phyloP scores from a whole-genome alignment of 768 basidiomycete species.

The Auricularia auricula-judae region DNA sequence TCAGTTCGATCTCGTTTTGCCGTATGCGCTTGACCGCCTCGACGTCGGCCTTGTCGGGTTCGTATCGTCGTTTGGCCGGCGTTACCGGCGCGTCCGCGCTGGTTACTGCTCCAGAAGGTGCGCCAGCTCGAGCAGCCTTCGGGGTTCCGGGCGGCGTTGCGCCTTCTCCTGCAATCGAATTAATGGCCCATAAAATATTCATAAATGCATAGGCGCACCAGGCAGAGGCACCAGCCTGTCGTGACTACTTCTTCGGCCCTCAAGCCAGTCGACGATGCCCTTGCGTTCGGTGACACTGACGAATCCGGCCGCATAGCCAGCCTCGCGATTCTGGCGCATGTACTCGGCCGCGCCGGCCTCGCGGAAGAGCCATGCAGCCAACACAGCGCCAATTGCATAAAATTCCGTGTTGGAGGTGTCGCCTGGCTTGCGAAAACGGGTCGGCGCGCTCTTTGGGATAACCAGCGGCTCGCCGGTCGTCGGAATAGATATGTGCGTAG shows the following conservation, averaged over 20 bases:
- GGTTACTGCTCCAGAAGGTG: conserved; percentile 10
- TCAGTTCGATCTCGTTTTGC: conserved; percentile 64
- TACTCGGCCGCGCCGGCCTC: conserved; percentile 77
- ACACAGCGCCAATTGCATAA: conserved; percentile 71
- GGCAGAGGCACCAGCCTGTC: conserved; percentile 38
- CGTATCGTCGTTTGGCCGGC: conserved; percentile 64
- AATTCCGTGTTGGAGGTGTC: conserved; percentile 37
- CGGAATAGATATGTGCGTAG: conserved; percentile 55
- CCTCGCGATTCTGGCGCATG: conserved; percentile 72
- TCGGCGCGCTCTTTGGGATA: conserved; percentile 64
- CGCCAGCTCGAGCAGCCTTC: conserved; percentile 16
- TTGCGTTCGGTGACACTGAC: conserved; percentile 85
- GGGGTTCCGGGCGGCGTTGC: conserved; percentile 55
- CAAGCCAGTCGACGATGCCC: conserved; percentile 76
- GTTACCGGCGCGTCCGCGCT: conserved; percentile 27
- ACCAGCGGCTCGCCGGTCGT: conserved; percentile 22
- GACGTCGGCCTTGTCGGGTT: conserved; percentile 63
- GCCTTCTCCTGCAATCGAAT: conserved; percentile 28
- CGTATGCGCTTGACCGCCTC: conserved; percentile 83
- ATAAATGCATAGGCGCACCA: conserved; percentile 23
- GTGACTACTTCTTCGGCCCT: conserved; percentile 41
- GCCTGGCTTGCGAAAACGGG: conserved; percentile 64
- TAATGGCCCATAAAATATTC: conserved; percentile 2
- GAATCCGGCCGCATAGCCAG: conserved; percentile 54
- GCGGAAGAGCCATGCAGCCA: conserved; percentile 70